Percentiles rank a stretch among this genome's conserved stretches.
phyloP scores from a whole-genome alignment of 2,329 filamentous ascomycete species.

The Curvularia hawaiiensis region DNA sequence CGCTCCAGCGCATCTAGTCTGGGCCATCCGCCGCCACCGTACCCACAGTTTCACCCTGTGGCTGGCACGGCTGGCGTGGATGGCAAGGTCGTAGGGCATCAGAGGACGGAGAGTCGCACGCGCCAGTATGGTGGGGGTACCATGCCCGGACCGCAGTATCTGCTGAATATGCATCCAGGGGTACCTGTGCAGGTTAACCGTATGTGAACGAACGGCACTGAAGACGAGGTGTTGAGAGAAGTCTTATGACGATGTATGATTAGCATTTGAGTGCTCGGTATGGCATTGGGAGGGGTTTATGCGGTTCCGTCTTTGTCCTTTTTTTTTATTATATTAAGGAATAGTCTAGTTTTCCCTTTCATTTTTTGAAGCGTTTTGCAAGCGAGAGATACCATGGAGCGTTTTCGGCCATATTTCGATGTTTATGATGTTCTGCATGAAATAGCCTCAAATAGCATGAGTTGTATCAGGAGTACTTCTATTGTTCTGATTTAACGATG shows the following conservation, averaged over 20 bases:
- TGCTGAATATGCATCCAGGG: conserved; percentile 47
- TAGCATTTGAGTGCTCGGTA: conserved; percentile 1
- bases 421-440: background rate
- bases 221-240: background rate
- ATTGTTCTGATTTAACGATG: background rate
- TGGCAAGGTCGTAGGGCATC: conserved; percentile 8
- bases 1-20: conserved; percentile 18
- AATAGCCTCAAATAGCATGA: background rate
- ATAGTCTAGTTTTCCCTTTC: background rate
- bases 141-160: conserved; percentile 46
- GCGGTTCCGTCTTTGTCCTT: background rate
- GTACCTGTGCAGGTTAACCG: conserved; percentile 39
- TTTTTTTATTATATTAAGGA: background rate
- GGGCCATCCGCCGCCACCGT: conserved; percentile 1
- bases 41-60: conserved; percentile 9
- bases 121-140: conserved; percentile 36
- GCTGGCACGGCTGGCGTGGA: conserved; percentile 6
- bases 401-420: background rate
- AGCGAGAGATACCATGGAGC: conserved; percentile 10
- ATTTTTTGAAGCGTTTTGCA: background rate
- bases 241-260: background rate
- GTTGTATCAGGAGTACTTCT: background rate
- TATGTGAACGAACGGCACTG: conserved; percentile 2
- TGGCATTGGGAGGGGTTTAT: background rate
- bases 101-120: conserved; percentile 5